Percentiles rank a stretch among this genome's conserved stretches.
phyloP scores from a whole-genome alignment of 2,329 filamentous ascomycete genomes.

The Fusarium hostae region DNA sequence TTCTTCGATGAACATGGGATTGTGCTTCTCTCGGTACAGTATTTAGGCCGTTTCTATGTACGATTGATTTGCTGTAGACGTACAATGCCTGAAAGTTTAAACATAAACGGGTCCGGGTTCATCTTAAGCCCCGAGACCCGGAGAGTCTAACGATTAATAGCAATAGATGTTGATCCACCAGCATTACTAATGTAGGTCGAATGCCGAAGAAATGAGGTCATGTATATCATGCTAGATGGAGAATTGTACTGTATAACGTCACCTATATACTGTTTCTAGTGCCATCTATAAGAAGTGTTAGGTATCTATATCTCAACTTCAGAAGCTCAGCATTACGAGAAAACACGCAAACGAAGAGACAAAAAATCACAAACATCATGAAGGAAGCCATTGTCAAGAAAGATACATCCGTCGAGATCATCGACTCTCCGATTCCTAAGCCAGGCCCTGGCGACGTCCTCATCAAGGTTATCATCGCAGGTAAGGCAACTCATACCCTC shows the following conservation, averaged over 20 bases:
- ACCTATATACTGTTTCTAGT: not conserved
- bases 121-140: not conserved
- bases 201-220: constrained; percentile 3
- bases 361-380: not conserved
- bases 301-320: rapidly evolving
- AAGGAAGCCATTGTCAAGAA: constrained; percentile 26
- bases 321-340: rapidly evolving
- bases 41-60: not conserved
- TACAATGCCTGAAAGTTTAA: rapidly evolving
- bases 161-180: not conserved
- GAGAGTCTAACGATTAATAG: not conserved
- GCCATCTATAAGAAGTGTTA: not conserved
- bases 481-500: rapidly evolving
- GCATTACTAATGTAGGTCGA: not conserved
- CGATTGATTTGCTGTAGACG: rapidly evolving
- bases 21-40: rapidly evolving
- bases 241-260: not conserved
- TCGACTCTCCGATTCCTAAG: constrained; percentile 13
- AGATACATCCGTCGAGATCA: not conserved
- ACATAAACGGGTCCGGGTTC: not conserved
- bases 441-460: constrained; percentile 4
- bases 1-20: rapidly evolving
- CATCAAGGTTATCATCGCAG: constrained; percentile 17
- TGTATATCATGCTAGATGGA: not conserved
- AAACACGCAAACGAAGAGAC: not conserved